Base-by-base conservation (phyloP, 73 alveolate species). In the Durusdinium trenchii region DNA sequence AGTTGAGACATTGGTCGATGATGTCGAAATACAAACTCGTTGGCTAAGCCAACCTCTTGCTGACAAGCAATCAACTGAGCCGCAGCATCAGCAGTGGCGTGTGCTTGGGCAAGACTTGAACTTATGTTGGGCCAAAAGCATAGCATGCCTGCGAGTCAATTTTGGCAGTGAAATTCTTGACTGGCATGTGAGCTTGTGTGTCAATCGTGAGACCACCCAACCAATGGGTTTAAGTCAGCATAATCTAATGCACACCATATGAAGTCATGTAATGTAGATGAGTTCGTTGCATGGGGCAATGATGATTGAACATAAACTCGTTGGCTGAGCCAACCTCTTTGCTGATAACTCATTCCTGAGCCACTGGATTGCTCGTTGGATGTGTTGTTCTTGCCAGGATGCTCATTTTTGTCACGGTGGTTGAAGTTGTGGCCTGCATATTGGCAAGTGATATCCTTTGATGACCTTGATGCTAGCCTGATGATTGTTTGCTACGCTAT, bases 21-120 rank as follows among this genome's bases (percentile, higher is more conserved):
- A 81, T 81, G 91, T 48, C 69, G 30, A 81, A 45, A 81, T 6
- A 18, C 35, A 81, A 81, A 81, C 71, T 81, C 69, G 91, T 81
- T 47, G 91, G 71, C 91, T 48, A 47, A 81, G 50, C 3, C 26
- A 30, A 81, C 35, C 67, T 0, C 7, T 45, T 81, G 91, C 91
- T 81, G 91, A 47, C 91, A 46, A 48, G 50, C 2, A n/a, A 47
- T 48, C 32, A 46, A 46, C 7, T 81, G 71, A 81, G 91, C 91
- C 91, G 50, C 91, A 16, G 42, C 35, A 23, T 57, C 12, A 12
- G 20, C 61, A 18, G n/a, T 64, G 36, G 28, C 42, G 10, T 64
- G 36, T 38, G 20, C 10, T 30, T 64, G 36, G 79, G 20, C 10
- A 16, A 3, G 79, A 64, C 79, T 64, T 16, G n/a, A 30, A 18